Percentiles rank a stretch among this genome's conserved stretches.
These are phyloP conservation scores for Physaria fendleri DNA, from an alignment of 345 rosid genomes.

Conservation along the genomic window DNA sequence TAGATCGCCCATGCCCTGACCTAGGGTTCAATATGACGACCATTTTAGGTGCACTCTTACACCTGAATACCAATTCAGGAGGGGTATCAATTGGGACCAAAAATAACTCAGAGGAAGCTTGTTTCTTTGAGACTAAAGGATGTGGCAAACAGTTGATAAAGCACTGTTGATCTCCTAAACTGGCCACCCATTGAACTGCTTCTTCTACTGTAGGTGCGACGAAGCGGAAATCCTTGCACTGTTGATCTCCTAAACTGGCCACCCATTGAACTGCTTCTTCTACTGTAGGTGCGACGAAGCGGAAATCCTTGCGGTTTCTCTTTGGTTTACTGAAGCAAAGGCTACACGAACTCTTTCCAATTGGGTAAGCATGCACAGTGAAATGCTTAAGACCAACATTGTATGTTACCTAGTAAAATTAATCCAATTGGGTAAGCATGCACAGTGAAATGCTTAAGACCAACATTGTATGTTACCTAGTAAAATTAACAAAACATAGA, in stretches of 20 bases:
- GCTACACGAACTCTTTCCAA: constrained; percentile 56
- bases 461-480: constrained; percentile 78
- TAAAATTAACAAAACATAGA: constrained; percentile 16
- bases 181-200: constrained; percentile 97
- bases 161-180: constrained; percentile 93
- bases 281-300: constrained; percentile 62
- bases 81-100: constrained; percentile 62
- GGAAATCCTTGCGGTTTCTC: constrained; percentile 75
- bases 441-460: constrained; percentile 82
- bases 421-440: constrained; percentile 84
- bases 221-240: constrained; percentile 77
- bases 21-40: constrained; percentile 94
- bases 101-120: constrained; percentile 74
- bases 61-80: constrained; percentile 80
- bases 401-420: constrained; percentile 61
- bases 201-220: constrained; percentile 69
- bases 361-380: constrained; percentile 80
- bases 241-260: constrained; percentile 95
- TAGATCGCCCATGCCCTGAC: constrained; percentile 87
- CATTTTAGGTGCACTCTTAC: constrained; percentile 92
- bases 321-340: constrained; percentile 68
- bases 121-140: constrained; percentile 84
- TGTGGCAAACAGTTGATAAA: constrained; percentile 88
- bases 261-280: constrained; percentile 98
- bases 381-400: constrained; percentile 81